Evolutionary conservation across 225 moss, liverwort and hornwort genomes (phyloP).

Genomic region (Takakia lepidozioides): DNA sequence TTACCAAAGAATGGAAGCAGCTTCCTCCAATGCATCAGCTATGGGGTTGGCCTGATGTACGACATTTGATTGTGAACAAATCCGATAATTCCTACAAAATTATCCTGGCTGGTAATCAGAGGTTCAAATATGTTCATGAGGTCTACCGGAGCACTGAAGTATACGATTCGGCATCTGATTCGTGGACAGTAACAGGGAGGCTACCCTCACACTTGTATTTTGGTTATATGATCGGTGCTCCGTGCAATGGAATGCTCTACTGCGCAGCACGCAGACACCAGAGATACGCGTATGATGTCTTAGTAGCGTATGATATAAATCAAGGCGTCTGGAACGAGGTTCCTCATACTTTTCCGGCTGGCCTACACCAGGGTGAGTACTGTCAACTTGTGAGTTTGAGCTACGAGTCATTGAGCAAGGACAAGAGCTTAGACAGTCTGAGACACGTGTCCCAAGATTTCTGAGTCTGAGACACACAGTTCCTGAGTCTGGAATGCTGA

Average conservation of each 20-base stretch:
- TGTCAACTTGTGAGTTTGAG: no score
- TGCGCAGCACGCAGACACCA: constrained; percentile 20
- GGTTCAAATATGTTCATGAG: constrained; percentile 8
- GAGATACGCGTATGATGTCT: constrained; percentile 23
- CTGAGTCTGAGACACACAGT: no score
- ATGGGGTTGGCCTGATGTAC: constrained; percentile 37
- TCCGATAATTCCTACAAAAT: constrained; percentile 28
- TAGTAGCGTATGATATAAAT: constrained; percentile 23
- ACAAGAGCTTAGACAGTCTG: no score
- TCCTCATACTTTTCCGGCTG: constrained; percentile 21
- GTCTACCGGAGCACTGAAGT: constrained; percentile 25
- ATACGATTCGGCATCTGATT: constrained; percentile 17
- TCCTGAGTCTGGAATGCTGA: no score
- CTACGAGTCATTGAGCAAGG: no score
- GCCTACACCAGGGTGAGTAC: no score
- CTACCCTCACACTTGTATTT: constrained; percentile 22
- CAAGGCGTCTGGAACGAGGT: constrained; percentile 38
- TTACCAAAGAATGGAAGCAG: constrained; percentile 20
- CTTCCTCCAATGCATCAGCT: constrained; percentile 12
- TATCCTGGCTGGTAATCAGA: constrained; percentile 29
- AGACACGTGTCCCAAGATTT: no score
- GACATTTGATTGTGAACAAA: constrained; percentile 28
- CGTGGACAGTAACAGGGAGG: constrained; percentile 17
- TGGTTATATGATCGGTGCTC: constrained; percentile 30
- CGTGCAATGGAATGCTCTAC: constrained; percentile 27